Evolutionary conservation across 1,284 basidiomycete genomes (phyloP).

Genomic region (Paramarasmius palmivorus): DNA sequence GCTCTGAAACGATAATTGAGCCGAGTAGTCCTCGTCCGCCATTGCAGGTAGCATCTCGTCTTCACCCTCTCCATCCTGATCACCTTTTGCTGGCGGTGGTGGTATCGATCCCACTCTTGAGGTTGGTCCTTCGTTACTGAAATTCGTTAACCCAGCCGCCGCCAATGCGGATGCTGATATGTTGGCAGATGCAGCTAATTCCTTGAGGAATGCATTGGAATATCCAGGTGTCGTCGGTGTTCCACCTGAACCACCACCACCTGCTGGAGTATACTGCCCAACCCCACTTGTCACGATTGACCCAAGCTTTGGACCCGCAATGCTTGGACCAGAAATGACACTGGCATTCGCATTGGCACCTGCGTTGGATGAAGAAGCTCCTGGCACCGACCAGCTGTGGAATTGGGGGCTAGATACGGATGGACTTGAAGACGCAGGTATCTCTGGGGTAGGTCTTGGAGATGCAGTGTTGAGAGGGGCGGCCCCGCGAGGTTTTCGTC

Average conservation of each 20-base stretch:
- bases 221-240: not conserved
- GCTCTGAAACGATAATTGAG: conserved; percentile 76
- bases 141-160: not conserved
- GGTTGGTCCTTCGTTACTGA: not conserved
- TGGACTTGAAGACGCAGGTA: conserved; percentile 14
- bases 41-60: conserved; percentile 77
- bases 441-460: conserved; percentile 22
- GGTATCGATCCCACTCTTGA: not conserved
- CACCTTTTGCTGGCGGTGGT: conserved; percentile 20
- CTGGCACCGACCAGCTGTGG: conserved; percentile 38
- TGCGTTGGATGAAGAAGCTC: conserved; percentile 18
- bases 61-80: conserved; percentile 64
- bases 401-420: conserved; percentile 28
- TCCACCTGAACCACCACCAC: not conserved
- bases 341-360: conserved; percentile 2
- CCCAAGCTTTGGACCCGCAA: conserved; percentile 7
- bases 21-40: conserved; percentile 84
- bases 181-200: not conserved
- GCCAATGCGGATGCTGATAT: not conserved
- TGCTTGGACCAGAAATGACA: conserved; percentile 9
- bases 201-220: conserved; percentile 5
- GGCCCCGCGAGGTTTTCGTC: conserved; percentile 55
- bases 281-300: conserved; percentile 10
- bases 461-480: conserved; percentile 27
- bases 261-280: conserved; percentile 7